Conservation (phyloP, 129 eudicot species). For the Escallonia rubra region DNA sequence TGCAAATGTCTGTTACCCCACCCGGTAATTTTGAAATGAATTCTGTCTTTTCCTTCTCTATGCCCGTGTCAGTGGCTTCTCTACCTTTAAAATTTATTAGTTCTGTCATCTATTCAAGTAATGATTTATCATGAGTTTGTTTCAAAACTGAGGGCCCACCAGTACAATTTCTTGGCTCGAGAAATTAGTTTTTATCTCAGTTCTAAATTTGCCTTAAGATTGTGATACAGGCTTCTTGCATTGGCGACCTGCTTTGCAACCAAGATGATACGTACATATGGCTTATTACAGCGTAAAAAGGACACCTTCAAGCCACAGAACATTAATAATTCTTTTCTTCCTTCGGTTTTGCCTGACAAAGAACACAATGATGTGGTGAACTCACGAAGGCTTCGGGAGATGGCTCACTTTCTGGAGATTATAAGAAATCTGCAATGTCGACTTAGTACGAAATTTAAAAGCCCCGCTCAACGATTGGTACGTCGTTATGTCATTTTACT, state of each 20-base stretch:
- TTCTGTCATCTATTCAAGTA: too few relatives aligned
- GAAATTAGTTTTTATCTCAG: too few relatives aligned
- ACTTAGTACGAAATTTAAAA: conserved; percentile 52
- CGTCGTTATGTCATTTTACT: conserved; percentile 13
- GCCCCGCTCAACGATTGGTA: conserved; percentile 63
- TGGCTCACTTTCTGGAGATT: conserved; percentile 69
- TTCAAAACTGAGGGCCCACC: too few relatives aligned
- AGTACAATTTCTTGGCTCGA: too few relatives aligned
- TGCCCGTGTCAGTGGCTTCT: too few relatives aligned
- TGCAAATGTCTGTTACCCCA: too few relatives aligned
- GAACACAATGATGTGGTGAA: conserved; percentile 32
- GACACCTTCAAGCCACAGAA: conserved; percentile 30
- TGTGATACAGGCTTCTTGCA: conserved; percentile 68
- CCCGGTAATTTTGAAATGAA: too few relatives aligned
- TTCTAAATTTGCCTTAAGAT: conserved; percentile 10
- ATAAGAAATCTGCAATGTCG: conserved; percentile 68
- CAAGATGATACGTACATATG: conserved; percentile 68
- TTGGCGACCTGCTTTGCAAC: conserved; percentile 73
- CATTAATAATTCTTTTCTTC: conserved; percentile 26
- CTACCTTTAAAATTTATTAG: too few relatives aligned
- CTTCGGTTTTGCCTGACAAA: conserved; percentile 34
- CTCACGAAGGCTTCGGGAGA: conserved; percentile 58
- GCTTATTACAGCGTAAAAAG: conserved; percentile 52
- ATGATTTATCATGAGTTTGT: too few relatives aligned
- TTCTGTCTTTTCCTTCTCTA: too few relatives aligned